Base-by-base conservation (phyloP, 352 stramenopile species). In the Phytophthora pisi region DNA sequence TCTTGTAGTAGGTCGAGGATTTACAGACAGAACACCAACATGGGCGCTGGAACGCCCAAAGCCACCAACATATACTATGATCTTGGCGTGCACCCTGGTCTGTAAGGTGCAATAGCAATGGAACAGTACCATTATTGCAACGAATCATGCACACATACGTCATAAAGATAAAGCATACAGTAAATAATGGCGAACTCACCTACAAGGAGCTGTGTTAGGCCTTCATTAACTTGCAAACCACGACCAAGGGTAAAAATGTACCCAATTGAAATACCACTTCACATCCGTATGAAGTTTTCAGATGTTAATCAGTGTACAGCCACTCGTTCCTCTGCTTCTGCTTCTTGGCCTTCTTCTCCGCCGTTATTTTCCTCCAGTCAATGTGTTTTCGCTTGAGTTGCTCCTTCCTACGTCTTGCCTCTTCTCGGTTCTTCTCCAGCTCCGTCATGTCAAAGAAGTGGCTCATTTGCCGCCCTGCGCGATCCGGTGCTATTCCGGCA, bases 261-360 rank as follows among this genome's bases (percentile, higher is more conserved):
- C 34, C 2, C 34, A 13, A 13, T 40, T 40, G 34, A 40, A 16
- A 40, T 40, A 15, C 26, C 26, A 30, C 26, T 40, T 13, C 34
- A 16, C 13, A 40, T 13, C 10, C 10, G 34, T 10, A 15, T 16
- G 34, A 11, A 38, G 31, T 38, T 38, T 40, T 52, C 49, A 13
- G 11, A 53, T 55, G 47, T 69, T 77, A 95, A 71, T 95, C 88
- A 42, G 82, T 80, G 64, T 82, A 96, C 51, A 96, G 79, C 88
- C 88, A 96, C 58, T 95, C 84, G 68, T 93, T 95, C 67, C 81
- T 87, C 57, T 90, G 79, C 71, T 94, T 93, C 26, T 85, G 76
- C 55, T 94, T 93, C 65, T 92, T 92, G 18, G 85, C 81, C 64
- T 96, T 96, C 71, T 96, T 96, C 64, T 93, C 85, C 1, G 81